Evolutionary conservation across 768 basidiomycete genomes (phyloP).

Genomic region (Boletus rubescentipes): DNA sequence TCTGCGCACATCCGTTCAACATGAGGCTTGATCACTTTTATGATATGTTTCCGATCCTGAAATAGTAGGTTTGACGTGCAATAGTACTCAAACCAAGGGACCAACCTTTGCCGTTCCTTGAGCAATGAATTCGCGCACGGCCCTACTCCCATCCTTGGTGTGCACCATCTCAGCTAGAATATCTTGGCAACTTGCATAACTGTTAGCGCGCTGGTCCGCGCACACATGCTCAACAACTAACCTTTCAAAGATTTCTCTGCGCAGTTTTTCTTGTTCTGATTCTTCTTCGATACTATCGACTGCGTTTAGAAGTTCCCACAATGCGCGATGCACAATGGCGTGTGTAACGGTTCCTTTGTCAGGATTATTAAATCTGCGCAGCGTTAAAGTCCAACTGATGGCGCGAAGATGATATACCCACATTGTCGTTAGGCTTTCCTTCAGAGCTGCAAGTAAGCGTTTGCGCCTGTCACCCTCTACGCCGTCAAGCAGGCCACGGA

Average conservation of each 20-base stretch:
- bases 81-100: not conserved
- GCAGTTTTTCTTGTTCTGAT: conserved; percentile 67
- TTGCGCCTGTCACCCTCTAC: conserved; percentile 62
- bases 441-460: conserved; percentile 65
- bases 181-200: conserved; percentile 65
- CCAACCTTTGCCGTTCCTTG: conserved; percentile 78
- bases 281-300: conserved; percentile 58
- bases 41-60: conserved; percentile 87
- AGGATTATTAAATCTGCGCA: conserved; percentile 80
- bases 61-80: not conserved
- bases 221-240: conserved; percentile 26
- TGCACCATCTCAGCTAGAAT: conserved; percentile 91
- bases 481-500: conserved; percentile 66
- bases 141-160: conserved; percentile 87
- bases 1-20: conserved; percentile 85
- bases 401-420: conserved; percentile 36
- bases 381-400: not conserved
- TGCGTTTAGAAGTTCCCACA: conserved; percentile 81
- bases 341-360: conserved; percentile 89
- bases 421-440: conserved; percentile 75
- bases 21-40: conserved; percentile 88
- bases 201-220: not conserved
- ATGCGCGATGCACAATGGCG: conserved; percentile 80
- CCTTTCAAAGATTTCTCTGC: conserved; percentile 81
- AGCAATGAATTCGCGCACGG: conserved; percentile 82